A percentile compares a stretch with the other conserved stretches of the same genome.
phyloP scores from a whole-genome alignment of 306 rosid genomes.

The Mucuna pruriens region DNA sequence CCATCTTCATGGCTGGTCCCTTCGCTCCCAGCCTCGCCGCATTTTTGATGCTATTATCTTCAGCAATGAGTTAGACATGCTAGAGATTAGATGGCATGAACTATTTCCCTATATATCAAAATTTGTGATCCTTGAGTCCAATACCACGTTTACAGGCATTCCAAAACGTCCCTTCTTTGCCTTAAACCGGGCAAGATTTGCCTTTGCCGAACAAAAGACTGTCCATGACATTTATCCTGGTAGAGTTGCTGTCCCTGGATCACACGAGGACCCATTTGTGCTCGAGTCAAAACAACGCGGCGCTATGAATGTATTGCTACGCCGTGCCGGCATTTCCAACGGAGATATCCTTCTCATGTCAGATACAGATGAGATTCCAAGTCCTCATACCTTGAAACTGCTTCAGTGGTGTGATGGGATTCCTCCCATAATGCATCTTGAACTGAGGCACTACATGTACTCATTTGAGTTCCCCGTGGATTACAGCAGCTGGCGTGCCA shows the following conservation, averaged over 20 bases:
- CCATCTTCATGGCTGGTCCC: constrained; percentile 84
- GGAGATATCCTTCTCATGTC: constrained; percentile 82
- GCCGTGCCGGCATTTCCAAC: constrained; percentile 60
- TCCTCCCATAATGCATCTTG: constrained; percentile 84
- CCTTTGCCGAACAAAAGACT: constrained; percentile 67
- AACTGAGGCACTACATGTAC: constrained; percentile 84
- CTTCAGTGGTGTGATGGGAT: constrained; percentile 92
- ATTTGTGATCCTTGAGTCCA: constrained; percentile 81
- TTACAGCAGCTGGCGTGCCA: constrained; percentile 92
- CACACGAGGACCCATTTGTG: constrained; percentile 63
- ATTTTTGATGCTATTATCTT: constrained; percentile 81
- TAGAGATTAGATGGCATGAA: constrained; percentile 88
- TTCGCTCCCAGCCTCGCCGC: constrained; percentile 69
- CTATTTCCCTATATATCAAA: constrained; percentile 76
- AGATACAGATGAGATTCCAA: constrained; percentile 91
- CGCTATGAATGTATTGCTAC: constrained; percentile 68
- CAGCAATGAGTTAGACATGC: constrained; percentile 87
- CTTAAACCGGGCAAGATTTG: constrained; percentile 52
- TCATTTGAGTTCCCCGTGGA: constrained; percentile 92
- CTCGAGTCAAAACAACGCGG: constrained; percentile 69
- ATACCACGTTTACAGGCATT: constrained; percentile 86
- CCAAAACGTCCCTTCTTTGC: constrained; percentile 71
- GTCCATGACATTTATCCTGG: constrained; percentile 61
- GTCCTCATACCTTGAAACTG: constrained; percentile 75
- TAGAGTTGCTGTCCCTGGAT: constrained; percentile 46